phyloP scores from a whole-genome alignment of 2,329 filamentous ascomycete genomes.

The Phialemonium atrogriseum region DNA sequence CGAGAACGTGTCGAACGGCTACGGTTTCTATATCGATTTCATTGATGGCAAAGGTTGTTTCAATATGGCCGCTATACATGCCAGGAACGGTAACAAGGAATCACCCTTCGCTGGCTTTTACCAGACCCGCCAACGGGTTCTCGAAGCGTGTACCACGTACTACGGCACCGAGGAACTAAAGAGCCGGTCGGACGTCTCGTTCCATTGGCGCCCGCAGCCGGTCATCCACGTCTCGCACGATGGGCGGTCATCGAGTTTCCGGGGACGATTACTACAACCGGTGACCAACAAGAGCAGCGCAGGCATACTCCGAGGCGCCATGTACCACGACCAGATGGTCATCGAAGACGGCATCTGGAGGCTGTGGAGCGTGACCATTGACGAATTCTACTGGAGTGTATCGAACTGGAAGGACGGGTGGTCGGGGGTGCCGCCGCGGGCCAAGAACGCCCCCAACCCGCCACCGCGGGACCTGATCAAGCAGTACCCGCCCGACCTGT shows the following conservation, averaged over 20 bases:
- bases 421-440: slow-evolving; percentile 4
- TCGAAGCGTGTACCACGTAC: slow-evolving; percentile 6
- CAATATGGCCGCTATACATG: slow-evolving; percentile 8
- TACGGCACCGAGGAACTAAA: slow-evolving; percentile 4
- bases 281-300: slow-evolving; percentile 3
- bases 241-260: slow-evolving; percentile 7
- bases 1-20: slow-evolving; percentile 10
- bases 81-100: slow-evolving; percentile 8
- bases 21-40: slow-evolving; percentile 12
- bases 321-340: slow-evolving; percentile 11
- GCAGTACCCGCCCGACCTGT: slow-evolving; percentile 5
- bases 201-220: slow-evolving; percentile 10
- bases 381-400: slow-evolving; percentile 11
- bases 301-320: slow-evolving; percentile 9
- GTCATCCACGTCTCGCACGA: slow-evolving; percentile 9
- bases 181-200: slow-evolving; percentile 7
- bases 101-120: slow-evolving; percentile 11
- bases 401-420: slow-evolving; percentile 7
- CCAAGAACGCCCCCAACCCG: no score
- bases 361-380: slow-evolving; percentile 10
- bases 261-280: slow-evolving; percentile 7
- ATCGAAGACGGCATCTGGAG: slow-evolving; percentile 6
- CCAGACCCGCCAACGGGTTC: slow-evolving; percentile 6
- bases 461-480: no score
- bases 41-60: slow-evolving; percentile 9